A percentile compares a stretch with the other conserved stretches of the same genome.
Conservation (phyloP, 2,329 filamentous ascomycete genomes). For the Venturia effusa region DNA sequence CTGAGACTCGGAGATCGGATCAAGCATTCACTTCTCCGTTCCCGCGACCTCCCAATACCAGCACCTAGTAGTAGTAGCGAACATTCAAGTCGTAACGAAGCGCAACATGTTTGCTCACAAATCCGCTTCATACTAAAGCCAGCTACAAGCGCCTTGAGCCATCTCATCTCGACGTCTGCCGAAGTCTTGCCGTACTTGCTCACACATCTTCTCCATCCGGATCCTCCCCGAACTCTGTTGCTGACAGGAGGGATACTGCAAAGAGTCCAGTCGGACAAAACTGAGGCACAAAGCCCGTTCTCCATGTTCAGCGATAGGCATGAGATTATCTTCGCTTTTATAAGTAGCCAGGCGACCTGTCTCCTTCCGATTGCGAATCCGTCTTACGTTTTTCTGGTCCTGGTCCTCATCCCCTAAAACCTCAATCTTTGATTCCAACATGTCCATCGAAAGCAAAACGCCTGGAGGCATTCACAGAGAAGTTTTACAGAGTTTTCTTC, state of each 20-base stretch:
- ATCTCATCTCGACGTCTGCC: not conserved
- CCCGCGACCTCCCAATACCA: no score
- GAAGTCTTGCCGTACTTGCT: no score
- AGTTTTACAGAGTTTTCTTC: constrained; percentile 1
- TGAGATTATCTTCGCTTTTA: not conserved
- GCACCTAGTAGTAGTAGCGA: no score
- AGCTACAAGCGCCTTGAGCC: not conserved
- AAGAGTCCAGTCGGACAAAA: not conserved
- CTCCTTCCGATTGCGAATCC: no score
- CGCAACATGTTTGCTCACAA: not conserved
- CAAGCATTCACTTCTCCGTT: no score
- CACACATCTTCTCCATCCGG: no score
- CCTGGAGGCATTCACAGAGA: not conserved
- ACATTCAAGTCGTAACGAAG: no score
- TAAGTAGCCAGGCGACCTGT: not conserved
- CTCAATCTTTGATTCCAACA: not conserved
- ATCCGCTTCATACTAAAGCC: not conserved
- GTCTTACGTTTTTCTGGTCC: no score
- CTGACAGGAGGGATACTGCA: not conserved
- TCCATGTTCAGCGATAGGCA: not conserved
- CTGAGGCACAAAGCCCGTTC: not conserved
- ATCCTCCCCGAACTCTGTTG: not conserved
- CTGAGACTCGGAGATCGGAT: no score
- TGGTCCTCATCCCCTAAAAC: not conserved
- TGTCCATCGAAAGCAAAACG: not conserved